phyloP scores from a whole-genome alignment of 352 stramenopile species.

The Phytophthora podocarpi region DNA sequence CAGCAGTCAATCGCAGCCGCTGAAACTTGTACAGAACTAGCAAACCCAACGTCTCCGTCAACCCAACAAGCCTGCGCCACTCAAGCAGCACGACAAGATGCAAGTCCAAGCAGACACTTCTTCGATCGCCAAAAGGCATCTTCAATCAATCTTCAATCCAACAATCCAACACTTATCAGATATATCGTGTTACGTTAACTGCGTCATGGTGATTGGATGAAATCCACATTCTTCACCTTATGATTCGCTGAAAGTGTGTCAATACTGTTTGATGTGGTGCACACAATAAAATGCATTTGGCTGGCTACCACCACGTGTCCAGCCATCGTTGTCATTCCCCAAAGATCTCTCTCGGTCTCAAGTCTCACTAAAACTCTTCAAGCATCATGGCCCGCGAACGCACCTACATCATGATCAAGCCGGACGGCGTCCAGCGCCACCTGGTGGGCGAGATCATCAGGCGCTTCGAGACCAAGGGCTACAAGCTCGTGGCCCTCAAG shows the following conservation, averaged over 20 bases:
- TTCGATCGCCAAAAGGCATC: background rate
- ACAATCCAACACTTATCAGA: too few species aligned
- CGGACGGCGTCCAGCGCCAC: slow-evolving; percentile 93
- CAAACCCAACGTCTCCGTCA: background rate
- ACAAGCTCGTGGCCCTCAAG: slow-evolving; percentile 95
- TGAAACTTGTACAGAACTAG: too few species aligned
- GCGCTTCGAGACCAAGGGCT: slow-evolving; percentile 96
- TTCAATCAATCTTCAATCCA: background rate
- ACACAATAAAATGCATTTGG: too few species aligned
- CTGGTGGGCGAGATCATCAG: slow-evolving; percentile 95
- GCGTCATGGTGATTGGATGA: slow-evolving; percentile 3
- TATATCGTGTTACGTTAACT: too few species aligned
- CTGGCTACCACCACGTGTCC: slow-evolving; percentile 23
- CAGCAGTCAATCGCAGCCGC: too few species aligned
- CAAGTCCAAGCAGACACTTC: too few species aligned
- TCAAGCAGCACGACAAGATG: background rate
- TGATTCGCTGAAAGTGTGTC: slow-evolving; percentile 24
- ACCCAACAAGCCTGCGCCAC: too few species aligned
- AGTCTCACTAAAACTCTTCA: slow-evolving; percentile 22
- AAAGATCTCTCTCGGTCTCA: slow-evolving; percentile 31
- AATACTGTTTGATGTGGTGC: too few species aligned
- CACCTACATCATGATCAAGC: slow-evolving; percentile 96
- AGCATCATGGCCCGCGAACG: slow-evolving; percentile 90
- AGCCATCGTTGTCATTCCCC: slow-evolving; percentile 12
- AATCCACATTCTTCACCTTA: background rate